Percentiles rank a stretch among this genome's conserved stretches.
phyloP scores from a whole-genome alignment of 2,329 filamentous ascomycete genomes.

The Septoria petroselini region DNA sequence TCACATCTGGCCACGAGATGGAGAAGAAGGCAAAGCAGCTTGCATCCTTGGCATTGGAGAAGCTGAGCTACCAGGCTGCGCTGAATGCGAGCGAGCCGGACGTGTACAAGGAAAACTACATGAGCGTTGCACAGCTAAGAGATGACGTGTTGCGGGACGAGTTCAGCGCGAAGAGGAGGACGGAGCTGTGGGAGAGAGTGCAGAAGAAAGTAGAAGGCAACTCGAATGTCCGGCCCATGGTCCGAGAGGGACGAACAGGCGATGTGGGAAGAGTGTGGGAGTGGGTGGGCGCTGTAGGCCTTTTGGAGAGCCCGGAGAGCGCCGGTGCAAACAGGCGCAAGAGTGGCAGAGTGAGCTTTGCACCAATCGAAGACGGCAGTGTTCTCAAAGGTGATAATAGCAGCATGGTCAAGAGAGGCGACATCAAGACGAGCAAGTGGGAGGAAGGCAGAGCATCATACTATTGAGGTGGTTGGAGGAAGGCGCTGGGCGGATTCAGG shows the following conservation, averaged over 20 bases:
- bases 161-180: conserved; percentile 70
- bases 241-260: conserved; percentile 56
- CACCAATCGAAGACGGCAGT: conserved; percentile 18
- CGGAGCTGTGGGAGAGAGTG: conserved; percentile 81
- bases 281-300: conserved; percentile 60
- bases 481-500: background rate
- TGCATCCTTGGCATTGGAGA: conserved; percentile 78
- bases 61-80: conserved; percentile 78
- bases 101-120: conserved; percentile 68
- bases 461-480: conserved; percentile 38
- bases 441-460: conserved; percentile 46
- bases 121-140: conserved; percentile 82
- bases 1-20: conserved; percentile 62
- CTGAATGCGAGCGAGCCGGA: conserved; percentile 64
- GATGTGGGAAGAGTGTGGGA: conserved; percentile 64
- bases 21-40: conserved; percentile 74
- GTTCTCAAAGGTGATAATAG: conserved; percentile 15
- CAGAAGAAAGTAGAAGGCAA: conserved; percentile 85
- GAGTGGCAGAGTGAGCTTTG: conserved; percentile 34
- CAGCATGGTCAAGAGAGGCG: conserved; percentile 17
- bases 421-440: conserved; percentile 40
- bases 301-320: conserved; percentile 32
- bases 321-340: conserved; percentile 24
- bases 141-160: conserved; percentile 86
- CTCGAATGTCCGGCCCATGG: conserved; percentile 81